These are phyloP conservation scores for Thecaphora frezii DNA, from an alignment of 1,284 basidiomycete species.

Conservation along the genomic window DNA sequence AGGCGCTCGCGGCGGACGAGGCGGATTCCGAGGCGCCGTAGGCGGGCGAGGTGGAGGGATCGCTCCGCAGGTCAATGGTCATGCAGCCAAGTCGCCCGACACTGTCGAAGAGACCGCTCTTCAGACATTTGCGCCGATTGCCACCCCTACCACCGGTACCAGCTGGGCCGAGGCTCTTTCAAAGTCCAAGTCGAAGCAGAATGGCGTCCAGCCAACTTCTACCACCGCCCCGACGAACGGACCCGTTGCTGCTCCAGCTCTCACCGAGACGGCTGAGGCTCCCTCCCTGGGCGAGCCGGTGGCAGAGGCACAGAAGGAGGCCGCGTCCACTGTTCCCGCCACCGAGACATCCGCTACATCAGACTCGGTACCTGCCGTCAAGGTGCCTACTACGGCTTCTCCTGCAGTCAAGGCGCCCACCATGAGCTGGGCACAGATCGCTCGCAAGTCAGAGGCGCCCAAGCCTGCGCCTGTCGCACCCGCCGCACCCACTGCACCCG, in stretches of 20 bases:
- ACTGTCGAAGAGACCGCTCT: constrained; percentile 18
- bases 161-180: constrained; percentile 48
- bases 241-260: constrained; percentile 5
- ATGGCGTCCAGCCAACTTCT: constrained; percentile 15
- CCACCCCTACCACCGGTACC: constrained; percentile 35
- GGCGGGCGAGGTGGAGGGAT: constrained; percentile 42
- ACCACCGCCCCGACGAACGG: constrained; percentile 21
- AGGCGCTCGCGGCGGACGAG: constrained; percentile 46
- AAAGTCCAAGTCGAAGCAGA: constrained; percentile 24
- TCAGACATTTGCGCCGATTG: constrained; percentile 31
- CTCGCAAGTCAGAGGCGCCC: constrained; percentile 48
- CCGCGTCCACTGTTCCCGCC: constrained; percentile 8
- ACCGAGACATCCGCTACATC: constrained; percentile 31
- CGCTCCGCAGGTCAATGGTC: constrained; percentile 43
- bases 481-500: constrained; percentile 10
- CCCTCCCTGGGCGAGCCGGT: constrained; percentile 7
- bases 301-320: constrained; percentile 4
- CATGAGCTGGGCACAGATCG: constrained; percentile 59
- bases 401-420: constrained; percentile 20
- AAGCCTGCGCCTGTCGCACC: constrained; percentile 23
- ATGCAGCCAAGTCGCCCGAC: constrained; percentile 33
- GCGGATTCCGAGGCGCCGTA: constrained; percentile 40
- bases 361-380: constrained; percentile 30
- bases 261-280: constrained; percentile 19
- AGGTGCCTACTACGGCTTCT: constrained; percentile 39